Percentiles rank a stretch among this genome's conserved stretches.
Conservation (phyloP, 352 stramenopile species). For the Phytopythium chamaehyphon region DNA sequence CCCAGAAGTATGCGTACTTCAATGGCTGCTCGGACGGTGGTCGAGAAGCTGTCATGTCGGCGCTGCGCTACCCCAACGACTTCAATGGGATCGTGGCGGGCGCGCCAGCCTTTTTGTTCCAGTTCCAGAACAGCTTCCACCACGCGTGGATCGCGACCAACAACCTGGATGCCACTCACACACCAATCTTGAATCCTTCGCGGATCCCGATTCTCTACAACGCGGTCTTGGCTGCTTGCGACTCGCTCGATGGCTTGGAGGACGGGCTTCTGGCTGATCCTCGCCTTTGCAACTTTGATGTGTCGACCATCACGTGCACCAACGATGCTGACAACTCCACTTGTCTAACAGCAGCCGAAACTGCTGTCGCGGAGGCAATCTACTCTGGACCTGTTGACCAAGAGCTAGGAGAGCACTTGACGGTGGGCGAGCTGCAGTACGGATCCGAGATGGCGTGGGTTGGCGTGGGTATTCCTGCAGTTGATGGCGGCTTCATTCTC, state of each 20-base stretch:
- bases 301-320: conserved; percentile 21
- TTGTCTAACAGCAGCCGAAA: conserved; percentile 27
- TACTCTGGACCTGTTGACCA: conserved; percentile 32
- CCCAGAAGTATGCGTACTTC: conserved; percentile 35
- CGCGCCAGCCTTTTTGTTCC: conserved; percentile 33
- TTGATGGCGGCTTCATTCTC: conserved; percentile 16
- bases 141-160: conserved; percentile 30
- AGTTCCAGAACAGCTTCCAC: conserved; percentile 39
- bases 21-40: conserved; percentile 39
- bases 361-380: conserved; percentile 25
- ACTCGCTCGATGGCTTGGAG: conserved; percentile 31
- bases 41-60: conserved; percentile 38
- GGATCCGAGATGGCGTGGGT: conserved; percentile 38
- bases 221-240: conserved; percentile 31
- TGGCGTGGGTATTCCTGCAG: conserved; percentile 29
- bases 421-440: conserved; percentile 37
- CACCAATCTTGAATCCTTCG: conserved; percentile 18
- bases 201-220: conserved; percentile 29
- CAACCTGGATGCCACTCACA: conserved; percentile 24
- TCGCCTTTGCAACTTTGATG: conserved; percentile 28
- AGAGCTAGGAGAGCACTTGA: conserved; percentile 22
- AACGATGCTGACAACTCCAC: conserved; percentile 27
- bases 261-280: conserved; percentile 33
- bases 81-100: conserved; percentile 38
- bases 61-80: conserved; percentile 34